Percentiles rank a stretch among this genome's conserved stretches.
These are phyloP conservation scores for Aspergillus sclerotioniger DNA, from an alignment of 495 filamentous ascomycete species.

Conservation along the genomic window DNA sequence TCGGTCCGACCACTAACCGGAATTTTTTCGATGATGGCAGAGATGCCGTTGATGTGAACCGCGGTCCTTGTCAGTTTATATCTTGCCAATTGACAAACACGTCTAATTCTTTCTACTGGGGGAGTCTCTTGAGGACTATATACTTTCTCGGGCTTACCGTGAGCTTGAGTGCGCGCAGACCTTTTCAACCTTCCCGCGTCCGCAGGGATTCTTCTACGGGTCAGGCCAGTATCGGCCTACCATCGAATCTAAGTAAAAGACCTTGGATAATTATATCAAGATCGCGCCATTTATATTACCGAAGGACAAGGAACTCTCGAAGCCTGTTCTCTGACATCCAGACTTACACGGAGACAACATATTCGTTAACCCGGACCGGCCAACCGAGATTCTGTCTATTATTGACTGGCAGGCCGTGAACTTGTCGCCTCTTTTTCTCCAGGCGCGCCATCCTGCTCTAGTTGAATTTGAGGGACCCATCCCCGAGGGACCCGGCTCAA, in stretches of 20 bases:
- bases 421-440: neutral
- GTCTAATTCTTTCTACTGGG: neutral
- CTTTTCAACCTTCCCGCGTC: neutral
- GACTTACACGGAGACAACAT: constrained; percentile 8
- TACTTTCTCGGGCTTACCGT: neutral
- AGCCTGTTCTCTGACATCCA: constrained; percentile 1
- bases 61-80: constrained; percentile 6
- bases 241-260: neutral
- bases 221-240: constrained; percentile 1
- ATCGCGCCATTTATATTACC: neutral
- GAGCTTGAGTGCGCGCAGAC: neutral
- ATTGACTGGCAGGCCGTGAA: constrained; percentile 11
- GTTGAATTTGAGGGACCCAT: neutral
- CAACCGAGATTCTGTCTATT: neutral
- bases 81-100: neutral
- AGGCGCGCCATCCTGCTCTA: neutral
- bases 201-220: constrained; percentile 3
- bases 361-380: constrained; percentile 1
- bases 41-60: neutral
- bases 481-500: neutral
- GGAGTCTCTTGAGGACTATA: neutral
- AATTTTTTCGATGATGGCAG: constrained; percentile 3
- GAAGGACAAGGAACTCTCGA: neutral
- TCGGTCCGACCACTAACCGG: constrained; percentile 1
- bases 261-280: neutral